Evolutionary conservation across 306 rosid species (phyloP), one percentile per base, ranked within the genome.

Genomic region (Cicer cuneatum): DNA sequence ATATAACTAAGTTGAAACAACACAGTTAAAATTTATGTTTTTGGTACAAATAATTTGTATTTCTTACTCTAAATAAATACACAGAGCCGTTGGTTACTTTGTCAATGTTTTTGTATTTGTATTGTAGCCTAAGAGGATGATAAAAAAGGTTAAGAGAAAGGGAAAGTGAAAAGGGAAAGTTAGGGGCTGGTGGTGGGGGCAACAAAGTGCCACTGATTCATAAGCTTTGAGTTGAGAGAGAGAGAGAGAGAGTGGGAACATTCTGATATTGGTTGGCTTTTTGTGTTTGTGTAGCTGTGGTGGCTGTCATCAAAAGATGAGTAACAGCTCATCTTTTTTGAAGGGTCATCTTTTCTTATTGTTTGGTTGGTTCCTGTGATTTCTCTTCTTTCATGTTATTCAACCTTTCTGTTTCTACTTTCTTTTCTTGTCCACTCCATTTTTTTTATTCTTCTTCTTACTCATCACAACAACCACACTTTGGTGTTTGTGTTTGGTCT

Each of bases 261-360:
- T 86, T 86, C 86, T 83, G 90, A 83, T 80, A 47, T 78, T 86
- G 90, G 89, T 88, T 88, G 96, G 90, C 89, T 58, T 85, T 87
- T 73, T 62, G 85, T 85, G 91, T 78, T 80, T 75, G 86, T 86
- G 90, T 81, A 75, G 84, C 76, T 85, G 78, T 77, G 90, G 91
- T 83, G 91, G 86, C 86, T 92, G 90, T 86, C 93, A 86, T 86
- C 96, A 88, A 89, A 69, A 83, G 80, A 82, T 80, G 86, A 86
- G 84, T 66, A 87, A 81, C 91, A 86, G 87, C 93, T 92, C 90
- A 82, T 87, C 80, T 83, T 78, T 83, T 75, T 66, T 19, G 21
- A 86, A 76, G 79, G 72, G 33, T 76, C 53, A 80, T 82, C 78
- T 84, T 80, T 85, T 76, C 43, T 42, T 5, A 33, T 38, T 66